A percentile compares a stretch with the other conserved stretches of the same genome.
phyloP scores from a whole-genome alignment of 2,329 filamentous ascomycete genomes.

The Penicillium sp. region DNA sequence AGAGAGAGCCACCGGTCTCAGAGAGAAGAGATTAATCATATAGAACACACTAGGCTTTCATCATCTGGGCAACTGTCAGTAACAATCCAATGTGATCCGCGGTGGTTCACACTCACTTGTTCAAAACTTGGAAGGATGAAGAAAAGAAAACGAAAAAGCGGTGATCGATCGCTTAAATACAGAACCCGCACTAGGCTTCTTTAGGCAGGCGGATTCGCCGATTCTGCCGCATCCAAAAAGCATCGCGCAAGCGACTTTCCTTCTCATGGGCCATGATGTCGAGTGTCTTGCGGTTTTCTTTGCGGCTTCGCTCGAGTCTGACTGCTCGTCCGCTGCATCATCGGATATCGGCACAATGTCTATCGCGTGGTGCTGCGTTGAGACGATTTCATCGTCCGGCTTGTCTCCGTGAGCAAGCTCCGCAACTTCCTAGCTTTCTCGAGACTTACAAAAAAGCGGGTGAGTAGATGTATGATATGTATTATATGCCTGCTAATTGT shows the following conservation, averaged over 20 bases:
- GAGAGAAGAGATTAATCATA: constrained; percentile 67
- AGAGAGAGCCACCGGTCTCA: constrained; percentile 68
- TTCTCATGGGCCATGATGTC: constrained; percentile 19
- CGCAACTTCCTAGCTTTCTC: constrained; percentile 27
- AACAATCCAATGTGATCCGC: constrained; percentile 1
- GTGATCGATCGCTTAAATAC: constrained; percentile 22
- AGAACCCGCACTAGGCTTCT: constrained; percentile 22
- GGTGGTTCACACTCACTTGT: constrained; percentile 61
- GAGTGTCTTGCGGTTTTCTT: constrained; percentile 20
- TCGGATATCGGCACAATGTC: constrained; percentile 9
- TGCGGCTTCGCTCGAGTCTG: constrained; percentile 32
- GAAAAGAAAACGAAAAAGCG: constrained; percentile 48
- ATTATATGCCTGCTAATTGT: constrained; percentile 4
- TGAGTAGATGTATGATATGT: constrained; percentile 22
- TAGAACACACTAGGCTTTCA: constrained; percentile 97
- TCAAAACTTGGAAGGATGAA: constrained; percentile 99
- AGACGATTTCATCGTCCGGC: constrained; percentile 22
- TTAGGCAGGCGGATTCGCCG: constrained; percentile 20
- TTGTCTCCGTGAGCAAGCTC: constrained; percentile 19
- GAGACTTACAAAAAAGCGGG: constrained; percentile 44
- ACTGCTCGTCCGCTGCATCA: constrained; percentile 33
- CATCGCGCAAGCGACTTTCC: not conserved
- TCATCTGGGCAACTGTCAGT: constrained; percentile 62
- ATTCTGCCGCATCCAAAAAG: not conserved
- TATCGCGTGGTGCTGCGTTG: not conserved